Percentiles rank a stretch among this genome's conserved stretches.
Evolutionary conservation across 179 eudicot species (phyloP).

Genomic region (Sideroxylon spinosum): DNA sequence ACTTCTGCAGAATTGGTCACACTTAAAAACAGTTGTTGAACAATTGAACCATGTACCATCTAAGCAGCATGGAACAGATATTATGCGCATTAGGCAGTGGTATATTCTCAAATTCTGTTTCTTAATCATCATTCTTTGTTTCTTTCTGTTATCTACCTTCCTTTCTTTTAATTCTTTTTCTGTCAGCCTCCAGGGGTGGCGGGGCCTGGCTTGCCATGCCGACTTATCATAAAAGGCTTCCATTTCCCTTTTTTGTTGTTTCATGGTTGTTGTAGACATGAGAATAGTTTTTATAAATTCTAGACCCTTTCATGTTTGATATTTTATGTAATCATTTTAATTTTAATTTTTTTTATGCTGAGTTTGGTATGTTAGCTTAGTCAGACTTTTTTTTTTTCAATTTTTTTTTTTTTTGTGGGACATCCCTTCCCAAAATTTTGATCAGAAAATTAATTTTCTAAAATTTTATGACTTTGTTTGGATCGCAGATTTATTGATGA

Average conservation of each 20-base stretch:
- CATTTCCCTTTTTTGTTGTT: not conserved
- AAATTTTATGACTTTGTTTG: no score
- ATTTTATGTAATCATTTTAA: not conserved
- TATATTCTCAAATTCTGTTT: conserved; percentile 23
- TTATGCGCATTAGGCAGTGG: conserved; percentile 92
- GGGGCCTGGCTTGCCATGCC: not conserved
- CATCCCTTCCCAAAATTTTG: not conserved
- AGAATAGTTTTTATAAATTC: not conserved
- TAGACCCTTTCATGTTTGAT: not conserved
- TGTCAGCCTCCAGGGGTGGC: not conserved
- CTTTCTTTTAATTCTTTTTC: not conserved
- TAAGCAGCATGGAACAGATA: conserved; percentile 79
- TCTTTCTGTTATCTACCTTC: not conserved
- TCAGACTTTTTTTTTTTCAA: no score
- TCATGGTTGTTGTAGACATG: not conserved
- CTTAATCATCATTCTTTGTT: not conserved
- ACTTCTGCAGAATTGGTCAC: conserved; percentile 77
- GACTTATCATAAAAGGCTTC: conserved; percentile 9
- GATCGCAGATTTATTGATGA: no score
- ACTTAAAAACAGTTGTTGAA: conserved; percentile 64
- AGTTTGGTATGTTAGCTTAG: not conserved
- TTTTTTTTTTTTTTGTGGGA: not conserved
- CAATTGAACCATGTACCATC: conserved; percentile 65
- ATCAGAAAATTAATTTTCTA: not conserved
- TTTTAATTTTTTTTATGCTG: not conserved